phyloP scores from a whole-genome alignment of 345 rosid genomes.

The Isatis tinctoria region DNA sequence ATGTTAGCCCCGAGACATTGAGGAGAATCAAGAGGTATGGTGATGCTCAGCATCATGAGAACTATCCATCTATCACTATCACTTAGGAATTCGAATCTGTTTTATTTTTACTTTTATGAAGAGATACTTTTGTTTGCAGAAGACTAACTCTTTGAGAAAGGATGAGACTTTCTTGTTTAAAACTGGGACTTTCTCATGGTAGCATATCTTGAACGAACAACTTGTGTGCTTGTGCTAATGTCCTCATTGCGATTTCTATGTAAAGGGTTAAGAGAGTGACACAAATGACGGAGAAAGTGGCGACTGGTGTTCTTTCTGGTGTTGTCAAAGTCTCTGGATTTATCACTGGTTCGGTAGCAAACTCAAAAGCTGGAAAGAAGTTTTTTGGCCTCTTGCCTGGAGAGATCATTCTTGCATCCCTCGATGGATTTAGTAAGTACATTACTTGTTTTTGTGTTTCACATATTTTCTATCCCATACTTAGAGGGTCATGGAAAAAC shows the following conservation, averaged over 20 bases:
- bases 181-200: neutral
- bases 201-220: neutral
- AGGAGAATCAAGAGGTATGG: conserved; percentile 73
- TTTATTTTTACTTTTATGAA: neutral
- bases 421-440: conserved; percentile 93
- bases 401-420: conserved; percentile 85
- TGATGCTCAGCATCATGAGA: neutral
- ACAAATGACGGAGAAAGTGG: conserved; percentile 75
- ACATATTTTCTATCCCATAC: neutral
- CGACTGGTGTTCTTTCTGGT: conserved; percentile 72
- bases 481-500: neutral
- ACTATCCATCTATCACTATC: neutral
- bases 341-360: conserved; percentile 71
- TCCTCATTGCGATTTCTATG: neutral
- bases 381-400: conserved; percentile 82
- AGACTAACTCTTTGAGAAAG: neutral
- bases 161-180: neutral
- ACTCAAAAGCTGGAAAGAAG: conserved; percentile 82
- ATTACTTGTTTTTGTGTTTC: neutral
- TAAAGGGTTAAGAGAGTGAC: conserved; percentile 84
- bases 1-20: conserved; percentile 59
- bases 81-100: neutral
- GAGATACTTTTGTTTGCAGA: neutral
- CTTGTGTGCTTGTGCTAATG: neutral
- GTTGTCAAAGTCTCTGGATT: conserved; percentile 76